These are phyloP conservation scores for Vanrija humicola DNA, from an alignment of 1,284 basidiomycete genomes.

Conservation along the genomic window DNA sequence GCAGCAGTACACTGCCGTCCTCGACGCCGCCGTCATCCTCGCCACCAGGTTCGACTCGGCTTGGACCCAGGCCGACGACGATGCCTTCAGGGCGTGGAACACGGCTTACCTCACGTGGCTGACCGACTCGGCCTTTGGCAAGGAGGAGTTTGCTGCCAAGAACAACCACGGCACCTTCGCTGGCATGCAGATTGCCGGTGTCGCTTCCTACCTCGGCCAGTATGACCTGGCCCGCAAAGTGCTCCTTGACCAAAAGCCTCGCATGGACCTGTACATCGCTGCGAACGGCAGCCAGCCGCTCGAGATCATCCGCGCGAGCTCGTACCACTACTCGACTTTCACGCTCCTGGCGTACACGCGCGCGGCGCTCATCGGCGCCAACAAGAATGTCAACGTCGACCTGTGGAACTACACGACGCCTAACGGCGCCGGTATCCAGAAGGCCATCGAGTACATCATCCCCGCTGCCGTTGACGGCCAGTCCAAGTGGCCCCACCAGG, in stretches of 20 bases:
- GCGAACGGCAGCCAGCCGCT: slow-evolving; percentile 7
- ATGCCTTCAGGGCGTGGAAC: slow-evolving; percentile 10
- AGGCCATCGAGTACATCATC: slow-evolving; percentile 4
- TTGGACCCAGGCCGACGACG: slow-evolving; percentile 1
- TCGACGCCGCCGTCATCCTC: slow-evolving; percentile 9
- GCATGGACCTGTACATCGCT: slow-evolving; percentile 1
- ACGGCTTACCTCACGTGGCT: slow-evolving; percentile 8
- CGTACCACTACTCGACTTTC: slow-evolving; percentile 9
- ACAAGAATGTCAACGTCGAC: slow-evolving; percentile 8
- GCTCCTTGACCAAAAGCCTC: background rate
- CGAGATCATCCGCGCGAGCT: slow-evolving; percentile 4
- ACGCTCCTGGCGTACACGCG: slow-evolving; percentile 9
- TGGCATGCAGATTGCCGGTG: slow-evolving; percentile 8
- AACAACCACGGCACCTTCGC: slow-evolving; percentile 13
- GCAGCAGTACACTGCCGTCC: slow-evolving; percentile 11
- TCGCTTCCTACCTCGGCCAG: slow-evolving; percentile 6
- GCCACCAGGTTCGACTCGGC: background rate
- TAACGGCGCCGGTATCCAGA: slow-evolving; percentile 4
- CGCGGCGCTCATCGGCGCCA: slow-evolving; percentile 6
- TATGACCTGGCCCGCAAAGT: background rate
- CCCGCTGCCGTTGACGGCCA: background rate
- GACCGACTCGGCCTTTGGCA: slow-evolving; percentile 5
- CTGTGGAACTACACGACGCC: slow-evolving; percentile 13
- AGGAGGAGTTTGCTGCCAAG: slow-evolving; percentile 7
- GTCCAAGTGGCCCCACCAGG: slow-evolving; percentile 1